Evolutionary conservation across 2,329 filamentous ascomycete species (phyloP).

Genomic region (Fusarium beomiforme): DNA sequence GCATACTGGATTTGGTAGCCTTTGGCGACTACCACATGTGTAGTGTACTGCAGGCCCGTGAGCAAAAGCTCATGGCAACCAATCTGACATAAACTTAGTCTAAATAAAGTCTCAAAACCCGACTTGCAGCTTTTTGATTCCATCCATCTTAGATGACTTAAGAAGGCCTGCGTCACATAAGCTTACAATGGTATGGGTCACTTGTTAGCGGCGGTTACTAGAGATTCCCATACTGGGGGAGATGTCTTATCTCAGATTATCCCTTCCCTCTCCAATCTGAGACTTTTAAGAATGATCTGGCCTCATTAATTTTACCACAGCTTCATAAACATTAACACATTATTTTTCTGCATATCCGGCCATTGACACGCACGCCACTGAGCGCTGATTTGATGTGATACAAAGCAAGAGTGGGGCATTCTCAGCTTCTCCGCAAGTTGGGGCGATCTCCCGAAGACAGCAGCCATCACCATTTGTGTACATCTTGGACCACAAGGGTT

Average conservation of each 20-base stretch:
- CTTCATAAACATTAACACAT: neutral
- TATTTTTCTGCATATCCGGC: slow-evolving; percentile 10
- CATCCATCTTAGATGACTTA: neutral
- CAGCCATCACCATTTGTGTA: neutral
- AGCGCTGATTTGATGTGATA: slow-evolving; percentile 34
- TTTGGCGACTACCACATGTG: neutral
- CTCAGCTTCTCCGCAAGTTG: slow-evolving; percentile 32
- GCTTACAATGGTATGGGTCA: neutral
- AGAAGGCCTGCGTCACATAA: slow-evolving; percentile 9
- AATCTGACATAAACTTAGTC: neutral
- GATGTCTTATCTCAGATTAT: neutral
- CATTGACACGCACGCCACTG: slow-evolving; percentile 25
- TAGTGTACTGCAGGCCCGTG: too few relatives aligned
- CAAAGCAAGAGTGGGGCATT: slow-evolving; percentile 28
- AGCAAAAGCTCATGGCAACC: too few relatives aligned
- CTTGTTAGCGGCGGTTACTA: slow-evolving; percentile 7
- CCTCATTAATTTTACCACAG: neutral
- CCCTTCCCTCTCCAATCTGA: neutral
- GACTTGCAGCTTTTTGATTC: neutral
- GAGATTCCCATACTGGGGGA: neutral
- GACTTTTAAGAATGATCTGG: neutral
- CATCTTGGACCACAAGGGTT: neutral
- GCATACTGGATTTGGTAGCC: neutral
- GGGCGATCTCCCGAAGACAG: slow-evolving; percentile 25
- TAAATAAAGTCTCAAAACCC: neutral